Evolutionary conservation across 108 stramenopile species (phyloP), one percentile per base, ranked within the genome.

Genomic region (Skeletonema costatum): DNA sequence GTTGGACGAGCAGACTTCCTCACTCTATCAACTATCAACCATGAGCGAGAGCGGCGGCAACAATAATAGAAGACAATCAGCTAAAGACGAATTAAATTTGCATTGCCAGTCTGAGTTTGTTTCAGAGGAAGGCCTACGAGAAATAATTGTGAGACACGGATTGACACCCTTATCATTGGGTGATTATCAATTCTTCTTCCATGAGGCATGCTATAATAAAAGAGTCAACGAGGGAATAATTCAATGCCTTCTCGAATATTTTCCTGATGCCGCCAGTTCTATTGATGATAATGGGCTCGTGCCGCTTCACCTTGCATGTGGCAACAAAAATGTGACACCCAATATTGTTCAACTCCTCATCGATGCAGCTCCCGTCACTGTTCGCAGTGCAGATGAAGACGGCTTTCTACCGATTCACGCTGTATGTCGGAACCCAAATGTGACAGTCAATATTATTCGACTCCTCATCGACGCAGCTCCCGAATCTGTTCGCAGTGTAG

Each of bases 231-330:
- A 48, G 50, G 50, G 17, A 17, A 69, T 69, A 21, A 51, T 69
- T 58, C 44, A 1, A 35, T 69, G 68, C 5, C 68, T 69, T 31
- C 48, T 69, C 10, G 31, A 58, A 25, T 21, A 41, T 50, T 69
- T 69, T 58, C 46, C 68, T n/a, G n/a, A 11, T 50, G n/a, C 50
- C 19, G 68, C 68, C 14, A 31, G 14, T 2, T 1, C 30, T 12
- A 31, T 10, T 53, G 30, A 21, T 50, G 50, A 32, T 30, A 2
- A 53, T 53, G 50, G 46, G 1, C 3, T 0, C 51, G 51, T 14
- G 25, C 25, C 25, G 36, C 25, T 69, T 31, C 44, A 69, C 32
- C 14, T 4, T 5, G 50, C 50, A 9, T 69, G 68, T n/a, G n/a
- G n/a, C n/a, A n/a, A n/a, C n/a, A 12, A 2, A 0, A 25, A 0